Base-by-base conservation (phyloP, 306 rosid genomes). In the Macrotyloma uniflorum region DNA sequence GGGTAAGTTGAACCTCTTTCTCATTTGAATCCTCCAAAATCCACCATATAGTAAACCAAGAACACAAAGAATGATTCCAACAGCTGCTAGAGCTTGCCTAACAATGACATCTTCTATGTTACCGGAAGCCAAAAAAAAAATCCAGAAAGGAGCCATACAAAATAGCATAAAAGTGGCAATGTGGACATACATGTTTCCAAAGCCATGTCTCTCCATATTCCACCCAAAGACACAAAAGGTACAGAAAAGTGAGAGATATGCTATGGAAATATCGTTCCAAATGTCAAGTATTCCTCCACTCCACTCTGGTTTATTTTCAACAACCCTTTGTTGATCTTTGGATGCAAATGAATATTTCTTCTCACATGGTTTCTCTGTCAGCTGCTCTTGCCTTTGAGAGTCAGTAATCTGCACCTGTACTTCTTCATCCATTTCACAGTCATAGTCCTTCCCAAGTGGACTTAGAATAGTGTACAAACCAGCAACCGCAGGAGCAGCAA, bases 21-120 rank as follows among this genome's bases (percentile, higher is more conserved):
- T 87, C 97, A 95, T 95, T 87, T 79, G 96, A 63, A 92, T 95
- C 90, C 98, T 90, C 98, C 98, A 95, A 86, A 95, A 95, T 38
- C 98, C 98, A 58, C 98, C 98, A 33, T 95, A 95, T 3, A 95
- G 88, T 76, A 95, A 91, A 79, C 98, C 98, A 62, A 93, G 89
- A 10, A 84, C 54, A 78, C 98, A 92, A 20, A 95, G 97, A 77
- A 95, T 22, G 28, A 95, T 70, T 43, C 98, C 98, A 51, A 81
- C 70, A 62, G 84, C 89, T 23, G 50, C 85, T 62, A 92, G 80
- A 72, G 81, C 85, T 65, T 76, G 88, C 71, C 98, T 84, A 33
- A 86, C 91, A 43, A 45, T 13, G 5, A 91, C 98, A 33, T 91
- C 83, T 55, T 92, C 93, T 50, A 95, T 87, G 80, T 92, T 95